Evolutionary conservation across 306 rosid species (phyloP).

Genomic region (Corylus americana): DNA sequence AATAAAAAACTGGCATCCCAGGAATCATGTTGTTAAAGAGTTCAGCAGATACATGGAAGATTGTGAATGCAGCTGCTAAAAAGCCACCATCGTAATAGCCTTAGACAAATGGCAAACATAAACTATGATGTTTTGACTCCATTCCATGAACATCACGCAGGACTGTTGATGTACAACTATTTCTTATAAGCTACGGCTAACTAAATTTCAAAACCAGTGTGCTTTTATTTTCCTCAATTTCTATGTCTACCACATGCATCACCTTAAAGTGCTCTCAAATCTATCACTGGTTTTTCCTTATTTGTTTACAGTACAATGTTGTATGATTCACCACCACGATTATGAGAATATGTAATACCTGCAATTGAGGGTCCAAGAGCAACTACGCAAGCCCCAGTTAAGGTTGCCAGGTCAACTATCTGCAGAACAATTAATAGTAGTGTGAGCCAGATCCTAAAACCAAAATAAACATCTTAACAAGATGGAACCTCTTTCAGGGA

Average conservation of each 20-base stretch:
- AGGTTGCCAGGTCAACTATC: constrained; percentile 93
- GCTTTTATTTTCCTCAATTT: background rate
- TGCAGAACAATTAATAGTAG: constrained; percentile 39
- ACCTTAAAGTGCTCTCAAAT: background rate
- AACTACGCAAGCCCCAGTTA: constrained; percentile 87
- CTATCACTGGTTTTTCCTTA: background rate
- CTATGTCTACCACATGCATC: background rate
- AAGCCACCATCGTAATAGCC: background rate
- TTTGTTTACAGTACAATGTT: background rate
- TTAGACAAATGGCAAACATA: background rate
- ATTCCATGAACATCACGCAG: background rate
- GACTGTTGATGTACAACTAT: background rate
- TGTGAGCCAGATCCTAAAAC: constrained; percentile 36
- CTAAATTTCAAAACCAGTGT: background rate
- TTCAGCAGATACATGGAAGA: background rate
- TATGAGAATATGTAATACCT: constrained; percentile 45
- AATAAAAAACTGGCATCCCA: constrained; percentile 16
- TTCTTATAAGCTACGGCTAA: background rate
- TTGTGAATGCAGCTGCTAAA: background rate
- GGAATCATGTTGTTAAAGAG: background rate
- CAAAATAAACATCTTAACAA: constrained; percentile 21
- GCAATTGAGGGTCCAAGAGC: constrained; percentile 97
- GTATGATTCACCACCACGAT: background rate
- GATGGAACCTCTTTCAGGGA: background rate
- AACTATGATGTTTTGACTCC: background rate